Evolutionary conservation across 352 stramenopile genomes (phyloP), one percentile per base, ranked within the genome.

Genomic region (Phytophthora litchii): DNA sequence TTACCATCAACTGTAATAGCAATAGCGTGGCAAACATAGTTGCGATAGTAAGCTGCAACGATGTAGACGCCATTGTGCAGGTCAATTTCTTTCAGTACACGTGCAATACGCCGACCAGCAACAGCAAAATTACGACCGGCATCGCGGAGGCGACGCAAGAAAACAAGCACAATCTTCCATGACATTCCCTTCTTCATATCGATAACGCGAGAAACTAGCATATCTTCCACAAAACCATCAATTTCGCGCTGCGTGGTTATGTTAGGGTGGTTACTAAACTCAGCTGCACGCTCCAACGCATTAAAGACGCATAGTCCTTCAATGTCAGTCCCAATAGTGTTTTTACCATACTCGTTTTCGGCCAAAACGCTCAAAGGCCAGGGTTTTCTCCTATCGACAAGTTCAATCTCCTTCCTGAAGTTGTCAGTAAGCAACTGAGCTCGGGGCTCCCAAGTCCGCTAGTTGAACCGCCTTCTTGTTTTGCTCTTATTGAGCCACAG

Each of bases 21-120:
- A 1, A 47, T 16, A 6, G n/a, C 40, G 42, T 65, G 41, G 0
- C 57, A 41, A 25, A 65, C 25, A 21, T 37, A 31, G 7, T 21
- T 13, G n/a, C 56, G 58, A 10, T 56, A 60, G 20, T 66, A 66
- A 1, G 41, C 48, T 20, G 34, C 34, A 47, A 44, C 7, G 1
- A 64, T 0, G 17, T 52, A 47, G 4, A 52, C 34, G 0, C 55
- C 36, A 31, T 59, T 21, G 1, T 1, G 2, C 3, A 54, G n/a
- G 1, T 25, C 3, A 12, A 59, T 25, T 25, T 54, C 48, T 2
- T 41, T 25, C 19, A 65, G 12, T 1, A 59, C 43, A 3, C 56
- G 25, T 10, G 17, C 41, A 3, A 32, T 34, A 49, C 56, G 27
- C 25, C 42, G 40, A 25, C 56, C 42, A 31, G 31, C 10, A 7